A percentile compares a stretch with the other conserved stretches of the same genome.
These are phyloP conservation scores for Annona squamosa DNA, from an alignment of 164 flowering plant genomes.

Conservation along the genomic window DNA sequence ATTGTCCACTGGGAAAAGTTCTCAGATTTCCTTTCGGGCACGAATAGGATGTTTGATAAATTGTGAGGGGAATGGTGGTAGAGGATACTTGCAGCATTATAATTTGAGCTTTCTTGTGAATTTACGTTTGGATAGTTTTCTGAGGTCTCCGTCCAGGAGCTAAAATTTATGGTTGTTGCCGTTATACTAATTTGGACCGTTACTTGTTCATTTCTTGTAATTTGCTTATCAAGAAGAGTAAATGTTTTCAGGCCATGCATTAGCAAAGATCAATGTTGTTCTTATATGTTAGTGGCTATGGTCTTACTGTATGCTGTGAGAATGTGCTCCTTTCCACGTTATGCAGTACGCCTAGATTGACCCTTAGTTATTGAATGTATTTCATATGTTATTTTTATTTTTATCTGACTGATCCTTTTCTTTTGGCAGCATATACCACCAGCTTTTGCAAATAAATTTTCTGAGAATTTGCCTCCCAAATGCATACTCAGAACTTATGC, in stretches of 20 bases:
- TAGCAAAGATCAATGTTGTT: not conserved
- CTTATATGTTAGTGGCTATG: not conserved
- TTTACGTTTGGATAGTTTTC: not conserved
- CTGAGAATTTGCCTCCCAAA: conserved; percentile 10
- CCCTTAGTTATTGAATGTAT: not conserved
- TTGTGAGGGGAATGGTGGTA: not conserved
- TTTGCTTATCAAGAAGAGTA: not conserved
- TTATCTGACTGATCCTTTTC: not conserved
- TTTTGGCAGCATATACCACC: conserved; percentile 26
- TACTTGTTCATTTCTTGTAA: not conserved
- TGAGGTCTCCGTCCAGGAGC: not conserved
- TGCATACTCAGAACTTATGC: conserved; percentile 12
- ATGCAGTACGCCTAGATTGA: not conserved
- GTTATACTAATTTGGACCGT: not conserved
- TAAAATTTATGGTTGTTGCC: not conserved
- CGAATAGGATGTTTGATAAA: not conserved
- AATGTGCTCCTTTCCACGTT: not conserved
- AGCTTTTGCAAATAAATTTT: conserved; percentile 12
- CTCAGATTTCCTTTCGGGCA: not conserved
- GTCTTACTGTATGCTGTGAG: not conserved
- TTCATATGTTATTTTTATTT: not conserved
- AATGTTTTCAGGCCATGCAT: not conserved
- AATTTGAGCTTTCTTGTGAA: not conserved
- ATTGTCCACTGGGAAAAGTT: too few relatives aligned
- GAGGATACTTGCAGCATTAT: not conserved